Conservation (phyloP, 2,329 filamentous ascomycete species). For the Sarocladium brachiariae region DNA sequence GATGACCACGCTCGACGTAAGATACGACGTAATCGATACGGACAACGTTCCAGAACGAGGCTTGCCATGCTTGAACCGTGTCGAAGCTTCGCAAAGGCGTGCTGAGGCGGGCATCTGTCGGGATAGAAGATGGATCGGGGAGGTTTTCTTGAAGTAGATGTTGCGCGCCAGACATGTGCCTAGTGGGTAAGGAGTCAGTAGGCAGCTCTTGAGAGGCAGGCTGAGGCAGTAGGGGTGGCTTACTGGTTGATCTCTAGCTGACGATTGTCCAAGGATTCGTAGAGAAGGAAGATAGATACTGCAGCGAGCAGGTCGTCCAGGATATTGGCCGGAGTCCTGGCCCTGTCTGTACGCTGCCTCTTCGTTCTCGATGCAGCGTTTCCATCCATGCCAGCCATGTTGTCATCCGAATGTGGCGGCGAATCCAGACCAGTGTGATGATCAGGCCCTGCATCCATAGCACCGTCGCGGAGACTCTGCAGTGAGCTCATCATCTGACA, state of each 20-base stretch:
- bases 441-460: background rate
- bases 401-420: background rate
- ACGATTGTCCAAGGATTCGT: slow-evolving; percentile 16
- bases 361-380: background rate
- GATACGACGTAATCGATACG: slow-evolving; percentile 14
- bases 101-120: slow-evolving; percentile 6
- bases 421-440: slow-evolving; percentile 1
- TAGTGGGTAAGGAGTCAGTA: slow-evolving; percentile 1
- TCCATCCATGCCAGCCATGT: slow-evolving; percentile 7
- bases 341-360: background rate
- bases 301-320: slow-evolving; percentile 13
- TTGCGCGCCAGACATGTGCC: slow-evolving; percentile 15
- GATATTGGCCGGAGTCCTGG: background rate
- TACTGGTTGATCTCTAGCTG: slow-evolving; percentile 14
- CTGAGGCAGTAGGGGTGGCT: background rate
- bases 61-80: slow-evolving; percentile 13
- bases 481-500: slow-evolving; percentile 15
- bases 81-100: slow-evolving; percentile 9
- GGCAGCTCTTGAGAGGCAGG: background rate
- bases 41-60: slow-evolving; percentile 16
- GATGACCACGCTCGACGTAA: slow-evolving; percentile 11
- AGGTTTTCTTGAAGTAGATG: slow-evolving; percentile 10
- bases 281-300: slow-evolving; percentile 15
- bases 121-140: background rate
- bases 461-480: slow-evolving; percentile 12